These are phyloP conservation scores for Hanseniaspora sp. DNA, from an alignment of 1,139 yeast genomes.

Conservation along the genomic window DNA sequence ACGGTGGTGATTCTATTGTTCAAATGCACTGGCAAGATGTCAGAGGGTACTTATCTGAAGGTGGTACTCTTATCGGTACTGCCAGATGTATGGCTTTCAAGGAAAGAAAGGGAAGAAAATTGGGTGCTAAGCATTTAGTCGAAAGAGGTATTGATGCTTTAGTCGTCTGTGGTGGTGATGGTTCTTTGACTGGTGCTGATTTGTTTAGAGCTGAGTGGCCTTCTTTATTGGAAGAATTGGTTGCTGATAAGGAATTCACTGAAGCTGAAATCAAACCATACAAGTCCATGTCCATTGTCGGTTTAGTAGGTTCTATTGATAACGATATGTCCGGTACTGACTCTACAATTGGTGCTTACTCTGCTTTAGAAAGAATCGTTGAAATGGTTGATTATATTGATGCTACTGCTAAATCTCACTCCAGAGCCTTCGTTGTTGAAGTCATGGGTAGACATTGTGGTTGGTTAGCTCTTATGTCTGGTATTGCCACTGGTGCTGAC, in stretches of 20 bases:
- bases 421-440: constrained; percentile 72
- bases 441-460: constrained; percentile 92
- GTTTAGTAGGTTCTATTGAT: constrained; percentile 72
- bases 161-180: constrained; percentile 79
- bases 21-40: constrained; percentile 71
- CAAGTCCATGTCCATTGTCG: constrained; percentile 57
- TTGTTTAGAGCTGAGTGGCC: constrained; percentile 74
- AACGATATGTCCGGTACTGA: constrained; percentile 78
- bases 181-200: constrained; percentile 76
- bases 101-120: constrained; percentile 56
- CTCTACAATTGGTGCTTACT: constrained; percentile 71
- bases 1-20: constrained; percentile 54
- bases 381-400: constrained; percentile 72
- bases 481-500: constrained; percentile 72
- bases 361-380: constrained; percentile 65
- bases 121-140: constrained; percentile 58
- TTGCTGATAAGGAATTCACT: constrained; percentile 38
- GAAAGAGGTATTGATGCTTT: constrained; percentile 66
- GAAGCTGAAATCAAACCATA: constrained; percentile 42
- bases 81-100: constrained; percentile 62
- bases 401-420: constrained; percentile 75
- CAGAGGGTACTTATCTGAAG: constrained; percentile 59
- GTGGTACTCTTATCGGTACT: constrained; percentile 76
- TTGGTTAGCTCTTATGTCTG: constrained; percentile 77
- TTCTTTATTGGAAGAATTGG: constrained; percentile 50